Evolutionary conservation across 176 grass and related monocot genomes (phyloP).

Genomic region (Metroxylon sagu): DNA sequence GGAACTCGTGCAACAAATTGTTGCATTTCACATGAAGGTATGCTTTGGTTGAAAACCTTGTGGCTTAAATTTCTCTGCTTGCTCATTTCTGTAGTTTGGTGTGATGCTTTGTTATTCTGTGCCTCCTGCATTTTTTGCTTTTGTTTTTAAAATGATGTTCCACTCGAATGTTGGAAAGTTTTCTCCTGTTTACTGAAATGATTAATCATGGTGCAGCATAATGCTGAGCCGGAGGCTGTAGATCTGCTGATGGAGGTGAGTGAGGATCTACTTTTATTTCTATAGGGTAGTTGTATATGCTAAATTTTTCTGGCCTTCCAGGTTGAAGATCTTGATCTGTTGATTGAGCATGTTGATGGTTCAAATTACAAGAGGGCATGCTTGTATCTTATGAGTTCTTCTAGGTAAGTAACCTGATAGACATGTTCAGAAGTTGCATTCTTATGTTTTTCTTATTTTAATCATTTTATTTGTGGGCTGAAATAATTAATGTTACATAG

Average conservation of each 20-base stretch:
- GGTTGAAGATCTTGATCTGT: conserved; percentile 97
- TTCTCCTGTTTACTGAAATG: too few species aligned
- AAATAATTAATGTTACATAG: too few species aligned
- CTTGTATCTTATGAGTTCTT: conserved; percentile 87
- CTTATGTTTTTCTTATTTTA: not conserved
- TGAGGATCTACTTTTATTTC: conserved; percentile 1
- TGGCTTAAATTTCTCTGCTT: not conserved
- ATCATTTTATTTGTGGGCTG: too few species aligned
- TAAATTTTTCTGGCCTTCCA: conserved; percentile 25
- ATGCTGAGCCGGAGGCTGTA: conserved; percentile 94
- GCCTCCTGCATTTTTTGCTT: not conserved
- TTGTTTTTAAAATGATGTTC: not conserved
- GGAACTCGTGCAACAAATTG: conserved; percentile 97
- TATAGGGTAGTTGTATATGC: not conserved
- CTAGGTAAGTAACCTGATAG: conserved; percentile 34
- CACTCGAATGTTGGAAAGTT: too few species aligned
- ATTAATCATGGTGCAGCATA: conserved; percentile 44
- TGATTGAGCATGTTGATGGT: conserved; percentile 81
- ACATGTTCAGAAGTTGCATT: not conserved
- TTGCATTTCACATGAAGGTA: conserved; percentile 99
- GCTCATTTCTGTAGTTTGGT: not conserved
- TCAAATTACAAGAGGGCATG: conserved; percentile 90
- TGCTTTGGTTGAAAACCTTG: conserved; percentile 1
- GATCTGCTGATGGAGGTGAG: conserved; percentile 98
- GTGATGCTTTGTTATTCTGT: not conserved